These are phyloP conservation scores for Amoebophrya sp. DNA, from an alignment of 169 alveolate species.

Conservation along the genomic window DNA sequence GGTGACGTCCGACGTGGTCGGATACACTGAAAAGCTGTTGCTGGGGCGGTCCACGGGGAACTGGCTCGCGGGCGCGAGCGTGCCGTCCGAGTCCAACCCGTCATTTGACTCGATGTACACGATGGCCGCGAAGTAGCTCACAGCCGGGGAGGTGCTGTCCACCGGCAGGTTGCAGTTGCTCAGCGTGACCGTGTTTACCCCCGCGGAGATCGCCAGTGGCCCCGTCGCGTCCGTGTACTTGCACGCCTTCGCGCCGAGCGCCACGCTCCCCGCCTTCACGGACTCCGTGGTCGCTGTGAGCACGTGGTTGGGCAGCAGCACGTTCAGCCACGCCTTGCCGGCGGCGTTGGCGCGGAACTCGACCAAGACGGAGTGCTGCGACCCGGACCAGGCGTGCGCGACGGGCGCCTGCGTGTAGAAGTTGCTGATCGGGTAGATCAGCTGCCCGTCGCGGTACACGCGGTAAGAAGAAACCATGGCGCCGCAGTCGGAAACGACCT, in stretches of 20 bases:
- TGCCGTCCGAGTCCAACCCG: conserved; percentile 16
- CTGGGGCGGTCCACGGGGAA: conserved; percentile 13
- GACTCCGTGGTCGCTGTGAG: not conserved
- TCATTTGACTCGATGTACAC: conserved; percentile 19
- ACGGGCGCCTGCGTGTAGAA: conserved; percentile 7
- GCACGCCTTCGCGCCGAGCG: not conserved
- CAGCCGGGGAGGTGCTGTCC: not conserved
- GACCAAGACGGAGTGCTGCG: not conserved
- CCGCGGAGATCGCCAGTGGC: not conserved
- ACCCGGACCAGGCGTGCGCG: conserved; percentile 14
- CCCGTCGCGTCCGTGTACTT: not conserved
- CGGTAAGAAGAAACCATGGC: conserved; percentile 24
- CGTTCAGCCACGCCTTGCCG: not conserved
- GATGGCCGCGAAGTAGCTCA: conserved; percentile 13
- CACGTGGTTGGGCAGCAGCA: not conserved
- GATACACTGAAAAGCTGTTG: not conserved
- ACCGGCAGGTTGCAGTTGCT: not conserved
- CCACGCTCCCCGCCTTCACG: not conserved
- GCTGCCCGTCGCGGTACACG: conserved; percentile 24
- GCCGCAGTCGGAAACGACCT: conserved; percentile 28
- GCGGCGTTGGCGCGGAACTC: not conserved
- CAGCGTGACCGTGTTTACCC: not conserved
- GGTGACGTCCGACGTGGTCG: not conserved
- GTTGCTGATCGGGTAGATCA: conserved; percentile 32
- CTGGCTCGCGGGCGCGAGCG: not conserved